Percentiles rank a stretch among this genome's conserved stretches.
phyloP scores from a whole-genome alignment of 164 flowering plant species.

The Berberis thunbergii region DNA sequence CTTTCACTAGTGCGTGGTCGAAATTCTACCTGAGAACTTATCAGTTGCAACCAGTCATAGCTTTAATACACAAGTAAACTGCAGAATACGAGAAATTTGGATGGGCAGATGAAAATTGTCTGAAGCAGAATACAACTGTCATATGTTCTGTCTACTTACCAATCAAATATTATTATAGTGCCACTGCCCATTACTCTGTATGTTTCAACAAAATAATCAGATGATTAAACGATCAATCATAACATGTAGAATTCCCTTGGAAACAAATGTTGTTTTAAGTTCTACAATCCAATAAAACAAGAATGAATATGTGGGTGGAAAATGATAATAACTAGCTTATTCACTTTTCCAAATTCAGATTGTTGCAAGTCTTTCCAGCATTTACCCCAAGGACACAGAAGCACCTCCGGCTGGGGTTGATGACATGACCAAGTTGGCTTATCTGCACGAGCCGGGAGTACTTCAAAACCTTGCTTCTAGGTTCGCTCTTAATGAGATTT shows the following conservation, averaged over 20 bases:
- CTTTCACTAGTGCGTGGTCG: background rate
- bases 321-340: background rate
- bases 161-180: too few relatives aligned
- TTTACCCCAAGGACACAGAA: conserved; percentile 78
- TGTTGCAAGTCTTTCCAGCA: conserved; percentile 45
- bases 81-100: background rate
- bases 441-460: conserved; percentile 87
- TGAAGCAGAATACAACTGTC: conserved; percentile 8
- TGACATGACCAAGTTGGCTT: conserved; percentile 86
- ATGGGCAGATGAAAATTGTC: conserved; percentile 1
- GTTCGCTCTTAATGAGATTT: conserved; percentile 74
- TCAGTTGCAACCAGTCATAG: background rate
- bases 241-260: background rate
- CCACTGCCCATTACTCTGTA: too few relatives aligned
- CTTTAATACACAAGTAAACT: background rate
- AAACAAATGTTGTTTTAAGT: background rate
- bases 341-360: conserved; percentile 28
- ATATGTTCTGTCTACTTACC: background rate
- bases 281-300: background rate
- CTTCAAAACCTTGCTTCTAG: conserved; percentile 62
- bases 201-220: background rate
- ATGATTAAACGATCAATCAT: background rate
- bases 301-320: background rate
- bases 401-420: conserved; percentile 83
- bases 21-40: background rate